Evolutionary conservation across 345 rosid genomes (phyloP).

Genomic region (Lepidium aucheri): DNA sequence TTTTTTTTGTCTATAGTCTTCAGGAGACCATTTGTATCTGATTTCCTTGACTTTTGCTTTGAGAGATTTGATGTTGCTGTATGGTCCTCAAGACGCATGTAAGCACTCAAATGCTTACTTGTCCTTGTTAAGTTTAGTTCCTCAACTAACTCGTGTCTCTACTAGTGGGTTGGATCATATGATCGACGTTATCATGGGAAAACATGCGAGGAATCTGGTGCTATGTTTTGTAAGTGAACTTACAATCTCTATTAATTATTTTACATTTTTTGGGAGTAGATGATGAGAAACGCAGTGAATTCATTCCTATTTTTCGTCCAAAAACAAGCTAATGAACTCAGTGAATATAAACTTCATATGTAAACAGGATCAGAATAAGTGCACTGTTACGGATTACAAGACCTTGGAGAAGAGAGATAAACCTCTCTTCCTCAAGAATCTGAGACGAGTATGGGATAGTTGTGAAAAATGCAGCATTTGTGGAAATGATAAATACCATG

Average conservation of each 20-base stretch:
- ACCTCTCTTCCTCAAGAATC: constrained; percentile 71
- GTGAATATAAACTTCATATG: neutral
- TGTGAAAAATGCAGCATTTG: constrained; percentile 39
- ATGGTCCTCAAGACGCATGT: constrained; percentile 84
- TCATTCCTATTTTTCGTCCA: neutral
- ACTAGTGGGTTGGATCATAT: constrained; percentile 22
- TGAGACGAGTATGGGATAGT: constrained; percentile 57
- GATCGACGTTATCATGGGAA: constrained; percentile 6
- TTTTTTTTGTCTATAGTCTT: constrained; percentile 39
- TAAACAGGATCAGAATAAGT: constrained; percentile 47
- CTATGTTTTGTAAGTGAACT: constrained; percentile 23
- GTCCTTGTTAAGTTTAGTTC: neutral
- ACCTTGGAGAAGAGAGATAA: constrained; percentile 50
- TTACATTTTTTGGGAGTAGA: neutral
- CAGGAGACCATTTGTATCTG: constrained; percentile 58
- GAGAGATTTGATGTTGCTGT: constrained; percentile 69
- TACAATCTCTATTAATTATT: neutral
- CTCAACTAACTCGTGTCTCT: neutral
- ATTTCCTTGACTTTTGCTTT: constrained; percentile 72
- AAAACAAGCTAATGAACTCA: constrained; percentile 1
- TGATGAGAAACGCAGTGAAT: neutral
- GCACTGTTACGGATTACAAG: constrained; percentile 43
- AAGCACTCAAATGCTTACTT: constrained; percentile 13
- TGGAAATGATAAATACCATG: constrained; percentile 51
- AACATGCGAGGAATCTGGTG: constrained; percentile 6